Percentiles rank a stretch among this genome's conserved stretches.
Evolutionary conservation across 768 basidiomycete genomes (phyloP).

Genomic region (Gymnopilus junonius): DNA sequence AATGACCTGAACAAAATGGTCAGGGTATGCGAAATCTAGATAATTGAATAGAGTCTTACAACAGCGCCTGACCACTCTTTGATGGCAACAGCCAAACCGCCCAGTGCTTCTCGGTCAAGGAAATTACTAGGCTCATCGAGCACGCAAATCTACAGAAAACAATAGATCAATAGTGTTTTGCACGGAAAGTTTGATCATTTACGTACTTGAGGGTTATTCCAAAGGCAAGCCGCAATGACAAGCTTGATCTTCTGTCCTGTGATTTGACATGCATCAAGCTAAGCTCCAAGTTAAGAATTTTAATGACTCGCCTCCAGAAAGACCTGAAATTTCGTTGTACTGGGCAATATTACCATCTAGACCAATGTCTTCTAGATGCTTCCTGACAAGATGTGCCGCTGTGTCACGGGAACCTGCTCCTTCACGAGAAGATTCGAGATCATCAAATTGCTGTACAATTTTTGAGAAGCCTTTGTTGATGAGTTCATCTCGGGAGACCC

Average conservation of each 20-base stretch:
- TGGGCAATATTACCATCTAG: slow-evolving; percentile 97
- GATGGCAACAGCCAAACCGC: slow-evolving; percentile 94
- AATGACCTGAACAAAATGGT: slow-evolving; percentile 64
- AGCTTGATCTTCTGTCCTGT: slow-evolving; percentile 95
- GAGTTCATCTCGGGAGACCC: slow-evolving; percentile 89
- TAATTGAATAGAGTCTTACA: slow-evolving; percentile 44
- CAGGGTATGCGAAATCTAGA: slow-evolving; percentile 16
- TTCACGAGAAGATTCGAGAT: slow-evolving; percentile 93
- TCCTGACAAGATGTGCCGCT: slow-evolving; percentile 76
- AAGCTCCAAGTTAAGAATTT: not conserved
- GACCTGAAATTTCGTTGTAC: slow-evolving; percentile 94
- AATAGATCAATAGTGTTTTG: not conserved
- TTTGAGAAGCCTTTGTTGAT: slow-evolving; percentile 88
- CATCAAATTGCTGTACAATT: slow-evolving; percentile 92
- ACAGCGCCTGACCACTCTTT: slow-evolving; percentile 94
- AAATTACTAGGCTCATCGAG: slow-evolving; percentile 96
- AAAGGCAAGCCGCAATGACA: slow-evolving; percentile 92
- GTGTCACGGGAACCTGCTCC: slow-evolving; percentile 94
- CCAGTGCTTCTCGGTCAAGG: slow-evolving; percentile 94
- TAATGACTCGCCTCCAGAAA: slow-evolving; percentile 77
- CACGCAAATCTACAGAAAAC: slow-evolving; percentile 75
- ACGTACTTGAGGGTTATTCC: slow-evolving; percentile 91
- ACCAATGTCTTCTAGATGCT: slow-evolving; percentile 94
- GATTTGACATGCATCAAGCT: slow-evolving; percentile 14
- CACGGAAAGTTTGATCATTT: not conserved